Percentiles rank a stretch among this genome's conserved stretches.
Evolutionary conservation across 495 filamentous ascomycete genomes (phyloP).

Genomic region (Pyrenula massariospora): DNA sequence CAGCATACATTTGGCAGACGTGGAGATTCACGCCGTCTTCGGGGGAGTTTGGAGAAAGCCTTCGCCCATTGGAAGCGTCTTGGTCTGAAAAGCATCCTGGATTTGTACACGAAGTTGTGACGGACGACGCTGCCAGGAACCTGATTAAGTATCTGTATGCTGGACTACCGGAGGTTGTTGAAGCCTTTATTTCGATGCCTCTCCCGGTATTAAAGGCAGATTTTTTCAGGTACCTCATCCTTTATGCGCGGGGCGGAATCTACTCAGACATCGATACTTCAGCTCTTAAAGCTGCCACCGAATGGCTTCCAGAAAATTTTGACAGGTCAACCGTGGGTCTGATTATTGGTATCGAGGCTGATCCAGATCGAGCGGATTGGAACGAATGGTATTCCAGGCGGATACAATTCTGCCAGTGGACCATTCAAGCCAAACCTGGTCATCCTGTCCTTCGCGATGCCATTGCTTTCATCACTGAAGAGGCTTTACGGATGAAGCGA

Average conservation of each 20-base stretch:
- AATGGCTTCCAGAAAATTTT: slow-evolving; percentile 76
- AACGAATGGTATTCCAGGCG: slow-evolving; percentile 88
- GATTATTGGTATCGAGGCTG: slow-evolving; percentile 90
- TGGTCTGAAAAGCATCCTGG: slow-evolving; percentile 85
- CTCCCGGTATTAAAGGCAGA: slow-evolving; percentile 88
- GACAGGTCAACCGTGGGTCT: slow-evolving; percentile 68
- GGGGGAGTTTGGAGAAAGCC: slow-evolving; percentile 60
- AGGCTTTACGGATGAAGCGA: slow-evolving; percentile 66
- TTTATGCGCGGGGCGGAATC: slow-evolving; percentile 86
- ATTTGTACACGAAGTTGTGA: slow-evolving; percentile 93
- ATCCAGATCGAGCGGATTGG: slow-evolving; percentile 90
- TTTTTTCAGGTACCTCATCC: slow-evolving; percentile 93
- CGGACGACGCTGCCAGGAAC: slow-evolving; percentile 73
- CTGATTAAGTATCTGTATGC: slow-evolving; percentile 79
- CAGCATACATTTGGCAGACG: slow-evolving; percentile 98
- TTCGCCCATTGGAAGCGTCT: slow-evolving; percentile 73
- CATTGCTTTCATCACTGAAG: slow-evolving; percentile 71
- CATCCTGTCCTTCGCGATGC: slow-evolving; percentile 86
- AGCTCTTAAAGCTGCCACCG: slow-evolving; percentile 67
- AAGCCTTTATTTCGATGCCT: slow-evolving; percentile 79
- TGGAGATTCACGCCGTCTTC: slow-evolving; percentile 86
- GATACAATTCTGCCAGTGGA: slow-evolving; percentile 99
- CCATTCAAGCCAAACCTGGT: slow-evolving; percentile 88
- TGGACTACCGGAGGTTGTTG: slow-evolving; percentile 78
- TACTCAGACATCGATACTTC: slow-evolving; percentile 95